Conservation (phyloP, 1,139 yeast species). For the Scheffersomyces insectosa region DNA sequence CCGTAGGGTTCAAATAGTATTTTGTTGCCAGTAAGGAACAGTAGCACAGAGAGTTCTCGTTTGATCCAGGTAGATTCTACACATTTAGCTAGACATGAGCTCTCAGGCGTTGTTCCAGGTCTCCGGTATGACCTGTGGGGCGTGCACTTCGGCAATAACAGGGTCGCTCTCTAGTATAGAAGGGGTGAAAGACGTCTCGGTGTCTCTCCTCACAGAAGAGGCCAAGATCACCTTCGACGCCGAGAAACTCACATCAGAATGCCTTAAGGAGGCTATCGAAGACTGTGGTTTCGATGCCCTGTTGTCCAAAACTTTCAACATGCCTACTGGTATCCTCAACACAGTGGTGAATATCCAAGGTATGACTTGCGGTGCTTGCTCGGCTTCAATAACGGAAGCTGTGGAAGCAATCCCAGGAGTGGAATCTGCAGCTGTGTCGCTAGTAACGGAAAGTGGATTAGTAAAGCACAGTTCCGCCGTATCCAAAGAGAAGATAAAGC, state of each 20-base stretch:
- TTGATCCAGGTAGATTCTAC: too few relatives aligned
- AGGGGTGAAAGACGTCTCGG: conserved; percentile 28
- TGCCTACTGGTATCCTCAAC: conserved; percentile 1
- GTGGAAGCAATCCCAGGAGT: conserved; percentile 53
- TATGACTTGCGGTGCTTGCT: conserved; percentile 90
- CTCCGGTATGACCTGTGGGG: conserved; percentile 42
- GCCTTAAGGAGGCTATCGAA: conserved; percentile 24
- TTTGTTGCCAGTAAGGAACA: too few relatives aligned
- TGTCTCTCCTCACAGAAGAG: conserved; percentile 40
- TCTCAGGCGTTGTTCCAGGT: conserved; percentile 9
- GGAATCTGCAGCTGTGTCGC: conserved; percentile 56
- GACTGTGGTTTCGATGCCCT: conserved; percentile 40
- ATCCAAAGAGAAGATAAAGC: conserved; percentile 36
- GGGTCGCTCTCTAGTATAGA: conserved; percentile 19
- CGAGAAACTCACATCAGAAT: conserved; percentile 8
- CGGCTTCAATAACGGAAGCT: conserved; percentile 59
- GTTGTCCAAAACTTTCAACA: conserved; percentile 6
- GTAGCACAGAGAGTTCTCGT: too few relatives aligned
- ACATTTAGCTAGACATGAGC: too few relatives aligned
- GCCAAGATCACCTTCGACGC: conserved; percentile 27
- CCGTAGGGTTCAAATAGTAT: too few relatives aligned
- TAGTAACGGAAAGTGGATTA: conserved; percentile 71
- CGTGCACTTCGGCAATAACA: conserved; percentile 35
- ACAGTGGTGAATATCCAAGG: conserved; percentile 45
- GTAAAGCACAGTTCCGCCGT: conserved; percentile 45